Base-by-base conservation (phyloP, 2,329 filamentous ascomycete genomes). In the Colletotrichum aenigma region DNA sequence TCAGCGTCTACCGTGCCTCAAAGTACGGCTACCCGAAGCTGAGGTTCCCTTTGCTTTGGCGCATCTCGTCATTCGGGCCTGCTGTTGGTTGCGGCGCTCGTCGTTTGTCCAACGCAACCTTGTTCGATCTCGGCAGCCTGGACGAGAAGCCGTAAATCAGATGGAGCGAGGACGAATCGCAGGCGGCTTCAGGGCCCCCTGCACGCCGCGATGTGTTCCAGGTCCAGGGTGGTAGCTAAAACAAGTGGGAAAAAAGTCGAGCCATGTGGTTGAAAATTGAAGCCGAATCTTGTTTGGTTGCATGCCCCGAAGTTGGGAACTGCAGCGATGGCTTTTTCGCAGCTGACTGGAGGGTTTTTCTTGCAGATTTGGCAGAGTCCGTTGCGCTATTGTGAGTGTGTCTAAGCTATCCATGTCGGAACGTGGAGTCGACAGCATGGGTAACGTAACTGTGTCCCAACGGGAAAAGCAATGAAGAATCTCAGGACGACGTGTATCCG, bases 341-440 rank as follows among this genome's bases (percentile, higher is more conserved):
- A 43, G 38, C 38, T 43, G 38, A n/a, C 38, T 43, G 38, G 38
- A 43, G 38, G 38, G 8, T n/a, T 43, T 43, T 43, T 43, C 38
- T 43, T 43, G 38, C 38, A 43, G 18, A 43, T 43, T 43, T 43
- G 38, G 38, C 38, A 43, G 38, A 43, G 18, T 43, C 16, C 38
- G 38, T 43, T 43, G 38, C 38, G 38, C 38, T 43, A n/a, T 43
- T 43, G 38, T n/a, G 38, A 43, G 38, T 43, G 38, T 43, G 73
- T 73, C 64, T 36, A 73, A 36, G 43, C n/a, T 73, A 73, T 68
- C 70, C 73, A 64, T 75, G 64, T 64, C 26, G 32, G 38, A 73
- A 69, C 73, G 73, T 75, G 73, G 73, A 75, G 73, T 73, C 30
- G 56, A 10, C n/a, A 48, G 58, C 64, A 68, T 73, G 64, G 58